Evolutionary conservation across 2,329 filamentous ascomycete genomes (phyloP).

Genomic region (Fusarium torreyae): DNA sequence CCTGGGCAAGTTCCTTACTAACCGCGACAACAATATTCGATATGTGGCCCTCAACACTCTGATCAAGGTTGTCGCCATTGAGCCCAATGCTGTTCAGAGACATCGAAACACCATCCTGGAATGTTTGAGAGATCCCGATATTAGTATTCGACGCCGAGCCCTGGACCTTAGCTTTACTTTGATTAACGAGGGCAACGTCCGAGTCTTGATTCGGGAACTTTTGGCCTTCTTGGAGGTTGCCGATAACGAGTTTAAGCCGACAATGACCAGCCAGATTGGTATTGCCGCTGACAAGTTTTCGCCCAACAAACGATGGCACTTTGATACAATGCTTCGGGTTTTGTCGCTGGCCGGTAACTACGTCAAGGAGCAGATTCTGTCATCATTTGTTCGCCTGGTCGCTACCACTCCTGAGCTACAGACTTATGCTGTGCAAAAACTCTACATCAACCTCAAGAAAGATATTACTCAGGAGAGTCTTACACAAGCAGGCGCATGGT

Average conservation of each 20-base stretch:
- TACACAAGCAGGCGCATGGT: constrained; percentile 94
- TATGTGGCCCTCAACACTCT: constrained; percentile 98
- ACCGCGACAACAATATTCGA: constrained; percentile 98
- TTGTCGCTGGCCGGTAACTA: constrained; percentile 95
- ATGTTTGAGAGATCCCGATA: constrained; percentile 95
- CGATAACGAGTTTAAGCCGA: constrained; percentile 98
- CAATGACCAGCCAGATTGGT: constrained; percentile 98
- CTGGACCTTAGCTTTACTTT: constrained; percentile 97
- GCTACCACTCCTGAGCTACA: constrained; percentile 95
- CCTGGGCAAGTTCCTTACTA: constrained; percentile 97
- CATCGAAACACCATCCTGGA: constrained; percentile 98
- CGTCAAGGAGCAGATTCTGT: constrained; percentile 97
- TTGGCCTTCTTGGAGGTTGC: constrained; percentile 96
- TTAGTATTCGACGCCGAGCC: constrained; percentile 96
- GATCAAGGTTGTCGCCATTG: constrained; percentile 97
- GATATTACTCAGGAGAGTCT: constrained; percentile 98
- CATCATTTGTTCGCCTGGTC: constrained; percentile 95
- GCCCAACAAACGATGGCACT: constrained; percentile 98
- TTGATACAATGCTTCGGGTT: constrained; percentile 96
- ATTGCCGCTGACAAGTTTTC: constrained; percentile 96
- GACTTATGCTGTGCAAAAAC: constrained; percentile 95
- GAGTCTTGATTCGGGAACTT: constrained; percentile 92
- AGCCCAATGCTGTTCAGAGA: constrained; percentile 96
- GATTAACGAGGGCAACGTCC: constrained; percentile 96
- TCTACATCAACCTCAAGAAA: constrained; percentile 91